phyloP scores from a whole-genome alignment of 129 eudicot genomes.

The Glebionis coronaria region DNA sequence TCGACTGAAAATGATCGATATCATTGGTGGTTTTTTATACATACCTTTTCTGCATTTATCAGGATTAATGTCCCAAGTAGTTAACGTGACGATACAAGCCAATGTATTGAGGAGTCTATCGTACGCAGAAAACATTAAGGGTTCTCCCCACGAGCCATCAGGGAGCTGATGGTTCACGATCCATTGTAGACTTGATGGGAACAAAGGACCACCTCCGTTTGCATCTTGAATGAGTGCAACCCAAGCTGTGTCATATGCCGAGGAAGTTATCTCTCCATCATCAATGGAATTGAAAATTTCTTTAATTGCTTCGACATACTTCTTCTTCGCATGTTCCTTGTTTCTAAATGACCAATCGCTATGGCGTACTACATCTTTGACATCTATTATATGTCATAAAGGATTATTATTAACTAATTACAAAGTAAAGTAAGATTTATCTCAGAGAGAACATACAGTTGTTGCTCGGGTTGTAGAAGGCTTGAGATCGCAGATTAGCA shows the following conservation, averaged over 20 bases:
- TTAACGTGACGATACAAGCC: neutral
- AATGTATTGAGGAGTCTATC: constrained; percentile 1
- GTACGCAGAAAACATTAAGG: neutral
- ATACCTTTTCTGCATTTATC: neutral
- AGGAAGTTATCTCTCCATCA: neutral
- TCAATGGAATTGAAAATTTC: neutral
- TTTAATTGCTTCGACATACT: neutral
- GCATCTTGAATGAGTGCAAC: neutral
- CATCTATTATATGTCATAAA: too few relatives aligned
- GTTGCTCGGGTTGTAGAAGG: too few relatives aligned
- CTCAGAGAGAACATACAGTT: too few relatives aligned
- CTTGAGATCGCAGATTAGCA: too few relatives aligned
- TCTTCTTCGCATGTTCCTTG: neutral
- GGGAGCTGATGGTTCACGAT: constrained; percentile 1
- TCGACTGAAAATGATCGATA: too few relatives aligned
- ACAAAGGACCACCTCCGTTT: neutral
- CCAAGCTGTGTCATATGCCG: constrained; percentile 8
- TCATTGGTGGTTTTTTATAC: neutral
- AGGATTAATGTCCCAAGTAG: neutral
- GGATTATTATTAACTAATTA: too few relatives aligned
- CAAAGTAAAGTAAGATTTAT: too few relatives aligned
- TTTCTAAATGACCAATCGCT: too few relatives aligned
- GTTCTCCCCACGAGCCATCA: neutral
- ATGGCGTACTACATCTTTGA: too few relatives aligned
- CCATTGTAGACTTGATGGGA: neutral